phyloP scores from a whole-genome alignment of 2,329 filamentous ascomycete species.

The Ophiobolus disseminans region DNA sequence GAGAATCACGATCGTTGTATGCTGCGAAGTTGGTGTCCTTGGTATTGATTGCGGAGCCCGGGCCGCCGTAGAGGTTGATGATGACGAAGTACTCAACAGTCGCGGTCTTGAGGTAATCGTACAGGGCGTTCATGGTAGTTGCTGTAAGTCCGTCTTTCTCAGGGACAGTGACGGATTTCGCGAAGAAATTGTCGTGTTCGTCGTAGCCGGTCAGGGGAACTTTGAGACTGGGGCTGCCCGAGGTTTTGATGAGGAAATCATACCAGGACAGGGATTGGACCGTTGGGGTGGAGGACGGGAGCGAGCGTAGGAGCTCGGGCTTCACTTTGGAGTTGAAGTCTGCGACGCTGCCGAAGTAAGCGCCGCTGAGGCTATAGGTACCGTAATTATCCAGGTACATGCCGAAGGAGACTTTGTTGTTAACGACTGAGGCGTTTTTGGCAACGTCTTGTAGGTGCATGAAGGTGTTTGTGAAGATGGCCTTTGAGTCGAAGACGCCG shows the following conservation, averaged over 20 bases:
- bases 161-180: slow-evolving; percentile 51
- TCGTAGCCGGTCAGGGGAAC: slow-evolving; percentile 44
- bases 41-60: slow-evolving; percentile 44
- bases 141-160: slow-evolving; percentile 40
- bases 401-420: slow-evolving; percentile 51
- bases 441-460: slow-evolving; percentile 52
- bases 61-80: slow-evolving; percentile 50
- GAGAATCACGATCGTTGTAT: slow-evolving; percentile 45
- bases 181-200: slow-evolving; percentile 50
- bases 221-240: slow-evolving; percentile 35
- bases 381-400: slow-evolving; percentile 49
- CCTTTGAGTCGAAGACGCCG: slow-evolving; percentile 35
- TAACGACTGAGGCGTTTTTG: slow-evolving; percentile 50
- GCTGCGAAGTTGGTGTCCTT: slow-evolving; percentile 44
- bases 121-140: slow-evolving; percentile 36
- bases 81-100: slow-evolving; percentile 44
- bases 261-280: slow-evolving; percentile 45
- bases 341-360: slow-evolving; percentile 48
- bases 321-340: slow-evolving; percentile 50
- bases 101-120: slow-evolving; percentile 39
- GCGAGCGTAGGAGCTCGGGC: slow-evolving; percentile 49
- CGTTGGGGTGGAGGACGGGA: slow-evolving; percentile 35
- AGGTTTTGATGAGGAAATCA: slow-evolving; percentile 53
- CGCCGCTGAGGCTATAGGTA: slow-evolving; percentile 48
- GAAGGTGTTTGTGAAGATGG: slow-evolving; percentile 48